phyloP scores from a whole-genome alignment of 2,329 filamentous ascomycete species.

The Diplodia sapinea region DNA sequence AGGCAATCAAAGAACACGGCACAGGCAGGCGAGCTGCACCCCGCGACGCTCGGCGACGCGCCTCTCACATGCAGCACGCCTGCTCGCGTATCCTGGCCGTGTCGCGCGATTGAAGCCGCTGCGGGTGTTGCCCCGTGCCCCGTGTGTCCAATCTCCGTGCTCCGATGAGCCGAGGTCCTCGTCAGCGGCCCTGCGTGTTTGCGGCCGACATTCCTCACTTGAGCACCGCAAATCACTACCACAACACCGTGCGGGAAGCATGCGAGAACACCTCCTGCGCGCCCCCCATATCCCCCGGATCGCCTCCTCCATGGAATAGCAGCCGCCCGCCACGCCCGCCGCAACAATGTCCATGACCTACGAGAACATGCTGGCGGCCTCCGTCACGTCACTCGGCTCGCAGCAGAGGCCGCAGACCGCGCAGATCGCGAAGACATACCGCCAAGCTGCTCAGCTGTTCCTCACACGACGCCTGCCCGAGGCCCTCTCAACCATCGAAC shows the following conservation, averaged over 20 bases:
- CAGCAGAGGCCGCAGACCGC: conserved; percentile 64
- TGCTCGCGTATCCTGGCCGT: neutral
- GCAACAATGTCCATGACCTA: conserved; percentile 54
- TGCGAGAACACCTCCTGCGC: conserved; percentile 17
- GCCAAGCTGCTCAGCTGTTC: conserved; percentile 91
- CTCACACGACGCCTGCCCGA: conserved; percentile 92
- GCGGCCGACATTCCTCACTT: conserved; percentile 26
- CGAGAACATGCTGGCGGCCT: conserved; percentile 65
- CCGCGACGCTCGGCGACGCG: conserved; percentile 6
- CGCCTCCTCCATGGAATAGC: conserved; percentile 52
- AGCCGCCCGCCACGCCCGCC: conserved; percentile 33
- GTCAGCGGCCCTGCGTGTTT: conserved; percentile 20
- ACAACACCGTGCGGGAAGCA: conserved; percentile 26
- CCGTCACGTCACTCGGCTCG: conserved; percentile 72
- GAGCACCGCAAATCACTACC: conserved; percentile 30
- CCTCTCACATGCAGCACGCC: conserved; percentile 17
- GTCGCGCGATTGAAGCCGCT: conserved; percentile 16
- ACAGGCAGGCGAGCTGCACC: neutral
- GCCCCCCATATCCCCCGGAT: conserved; percentile 8
- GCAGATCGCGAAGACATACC: conserved; percentile 88
- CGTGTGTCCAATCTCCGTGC: conserved; percentile 27
- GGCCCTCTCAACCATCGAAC: conserved; percentile 81
- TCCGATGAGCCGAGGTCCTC: conserved; percentile 27
- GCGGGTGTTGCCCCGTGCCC: conserved; percentile 24
- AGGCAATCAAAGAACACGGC: neutral